phyloP scores from a whole-genome alignment of 202 grass and related monocot species.

The Schoenoplectus triqueter region DNA sequence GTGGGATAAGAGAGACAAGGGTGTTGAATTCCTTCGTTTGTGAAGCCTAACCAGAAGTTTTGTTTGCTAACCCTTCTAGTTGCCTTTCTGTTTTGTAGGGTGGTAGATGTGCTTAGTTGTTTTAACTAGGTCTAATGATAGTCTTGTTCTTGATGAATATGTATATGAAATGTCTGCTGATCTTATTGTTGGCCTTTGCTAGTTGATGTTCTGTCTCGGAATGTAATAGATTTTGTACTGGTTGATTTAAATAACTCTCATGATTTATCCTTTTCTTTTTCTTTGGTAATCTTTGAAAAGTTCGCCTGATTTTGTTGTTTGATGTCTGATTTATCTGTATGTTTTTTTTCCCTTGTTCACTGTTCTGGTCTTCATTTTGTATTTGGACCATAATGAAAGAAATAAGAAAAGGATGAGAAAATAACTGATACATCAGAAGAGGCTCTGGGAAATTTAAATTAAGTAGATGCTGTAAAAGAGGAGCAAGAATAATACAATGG shows the following conservation, averaged over 20 bases:
- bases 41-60: conserved; percentile 39
- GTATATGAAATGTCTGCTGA: conserved; percentile 20
- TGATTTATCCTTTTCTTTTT: not conserved
- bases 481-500: not conserved
- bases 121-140: conserved; percentile 16
- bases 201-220: conserved; percentile 16
- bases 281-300: not conserved
- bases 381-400: not conserved
- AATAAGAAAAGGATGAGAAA: not conserved
- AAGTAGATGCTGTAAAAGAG: not conserved
- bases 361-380: not conserved
- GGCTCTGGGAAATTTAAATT: not conserved
- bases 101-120: conserved; percentile 17
- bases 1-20: not conserved
- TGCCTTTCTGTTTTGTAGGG: conserved; percentile 4
- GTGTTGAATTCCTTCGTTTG: conserved; percentile 19
- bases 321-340: conserved; percentile 1
- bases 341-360: not conserved
- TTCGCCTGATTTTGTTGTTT: not conserved
- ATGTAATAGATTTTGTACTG: conserved; percentile 35
- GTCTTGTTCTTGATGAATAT: conserved; percentile 13
- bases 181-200: conserved; percentile 2
- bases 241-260: conserved; percentile 17
- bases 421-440: not conserved
- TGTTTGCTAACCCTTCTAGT: conserved; percentile 39